These are phyloP conservation scores for Hortiboletus rubellus DNA, from an alignment of 1,284 basidiomycete genomes.

Conservation along the genomic window DNA sequence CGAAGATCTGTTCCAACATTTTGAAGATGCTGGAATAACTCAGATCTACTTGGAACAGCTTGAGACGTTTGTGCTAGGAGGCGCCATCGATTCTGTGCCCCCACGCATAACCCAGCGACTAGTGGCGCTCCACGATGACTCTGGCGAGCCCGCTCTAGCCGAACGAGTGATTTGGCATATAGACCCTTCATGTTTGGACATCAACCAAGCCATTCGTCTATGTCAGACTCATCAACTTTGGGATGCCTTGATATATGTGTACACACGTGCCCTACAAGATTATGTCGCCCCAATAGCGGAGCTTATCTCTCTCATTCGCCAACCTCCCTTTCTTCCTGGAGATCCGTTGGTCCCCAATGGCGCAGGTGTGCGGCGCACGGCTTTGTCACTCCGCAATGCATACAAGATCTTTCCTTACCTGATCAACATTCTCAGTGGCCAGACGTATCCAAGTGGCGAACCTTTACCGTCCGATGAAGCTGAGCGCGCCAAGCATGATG, in stretches of 20 bases:
- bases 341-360: conserved; percentile 8
- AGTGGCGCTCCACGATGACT: conserved; percentile 75
- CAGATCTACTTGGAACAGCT: conserved; percentile 86
- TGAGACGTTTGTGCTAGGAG: conserved; percentile 82
- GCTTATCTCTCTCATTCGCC: conserved; percentile 76
- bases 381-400: conserved; percentile 58
- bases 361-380: conserved; percentile 30
- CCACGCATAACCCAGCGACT: conserved; percentile 87
- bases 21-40: conserved; percentile 82
- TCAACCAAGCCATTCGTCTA: conserved; percentile 88
- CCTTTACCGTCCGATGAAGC: conserved; percentile 59
- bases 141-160: conserved; percentile 71
- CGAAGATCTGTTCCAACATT: conserved; percentile 90
- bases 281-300: conserved; percentile 90
- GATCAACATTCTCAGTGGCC: conserved; percentile 81
- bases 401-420: conserved; percentile 95
- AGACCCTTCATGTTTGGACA: conserved; percentile 87
- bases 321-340: conserved; percentile 44
- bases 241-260: conserved; percentile 94
- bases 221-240: conserved; percentile 85
- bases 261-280: conserved; percentile 85
- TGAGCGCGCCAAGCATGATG: conserved; percentile 62
- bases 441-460: conserved; percentile 85
- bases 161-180: conserved; percentile 97
- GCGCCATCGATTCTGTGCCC: conserved; percentile 73